phyloP scores from a whole-genome alignment of 2,329 filamentous ascomycete species.

The Microdochium paspali region DNA sequence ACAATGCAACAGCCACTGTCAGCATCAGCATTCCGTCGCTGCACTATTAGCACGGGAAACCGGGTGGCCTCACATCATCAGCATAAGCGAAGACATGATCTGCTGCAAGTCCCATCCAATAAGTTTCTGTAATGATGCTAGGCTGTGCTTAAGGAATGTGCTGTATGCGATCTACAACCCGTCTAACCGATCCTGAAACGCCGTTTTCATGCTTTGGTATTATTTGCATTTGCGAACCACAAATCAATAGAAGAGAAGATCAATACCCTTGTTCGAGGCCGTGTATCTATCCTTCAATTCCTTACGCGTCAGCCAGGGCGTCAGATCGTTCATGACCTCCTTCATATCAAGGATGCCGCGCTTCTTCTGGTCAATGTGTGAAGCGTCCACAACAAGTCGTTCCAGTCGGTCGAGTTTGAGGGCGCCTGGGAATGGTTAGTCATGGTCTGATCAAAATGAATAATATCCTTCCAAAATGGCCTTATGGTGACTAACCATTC shows the following conservation, averaged over 20 bases:
- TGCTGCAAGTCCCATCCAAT: too few species aligned
- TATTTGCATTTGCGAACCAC: background rate
- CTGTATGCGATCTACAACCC: too few species aligned
- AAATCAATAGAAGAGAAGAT: constrained; percentile 54
- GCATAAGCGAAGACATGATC: too few species aligned
- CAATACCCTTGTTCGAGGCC: constrained; percentile 46
- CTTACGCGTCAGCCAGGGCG: constrained; percentile 60
- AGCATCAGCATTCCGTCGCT: too few species aligned
- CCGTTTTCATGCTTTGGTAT: background rate
- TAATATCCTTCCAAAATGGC: background rate
- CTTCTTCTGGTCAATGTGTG: constrained; percentile 91
- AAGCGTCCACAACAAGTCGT: constrained; percentile 80
- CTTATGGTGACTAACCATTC: constrained; percentile 46
- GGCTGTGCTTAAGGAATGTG: too few species aligned
- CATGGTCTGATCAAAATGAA: background rate
- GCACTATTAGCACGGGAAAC: too few species aligned
- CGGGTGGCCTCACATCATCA: too few species aligned
- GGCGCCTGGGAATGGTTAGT: constrained; percentile 37
- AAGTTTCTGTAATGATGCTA: too few species aligned
- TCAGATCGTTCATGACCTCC: constrained; percentile 75
- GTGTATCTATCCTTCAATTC: constrained; percentile 65
- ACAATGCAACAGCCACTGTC: too few species aligned
- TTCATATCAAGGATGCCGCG: constrained; percentile 91
- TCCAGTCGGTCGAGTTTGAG: constrained; percentile 63
- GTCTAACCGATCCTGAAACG: background rate